Base-by-base conservation (phyloP, 192 early-diverging fungal genomes). In the Coemansia sp. region DNA sequence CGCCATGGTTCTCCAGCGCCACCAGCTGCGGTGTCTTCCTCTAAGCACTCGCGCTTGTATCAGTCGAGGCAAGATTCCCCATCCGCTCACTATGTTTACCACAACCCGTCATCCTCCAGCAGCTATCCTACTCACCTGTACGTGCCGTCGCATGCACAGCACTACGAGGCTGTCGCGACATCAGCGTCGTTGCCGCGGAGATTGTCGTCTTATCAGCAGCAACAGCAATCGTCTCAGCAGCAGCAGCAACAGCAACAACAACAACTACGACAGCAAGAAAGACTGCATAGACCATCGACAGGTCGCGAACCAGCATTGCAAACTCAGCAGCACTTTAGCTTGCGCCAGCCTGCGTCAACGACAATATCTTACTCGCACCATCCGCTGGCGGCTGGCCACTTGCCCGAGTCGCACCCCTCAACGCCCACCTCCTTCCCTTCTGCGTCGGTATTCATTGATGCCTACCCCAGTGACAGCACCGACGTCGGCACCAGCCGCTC, bases 351-450 rank as follows among this genome's bases (percentile, higher is more conserved):
- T 15, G 25, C 27, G 29, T 54, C 29, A 51, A 4, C 47, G 0
- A 6, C 27, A 8, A 15, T 32, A 54, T n/a, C 51, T n/a, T 54
- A 32, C 31, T 32, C 51, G 14, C 51, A 54, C 51, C 51, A 54
- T 54, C 51, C 51, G 27, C 43, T 45, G 42, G 60, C 42, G 27
- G 43, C 60, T 46, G 41, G 40, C 4, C 42, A 62, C 43, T n/a
- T 62, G 42, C 60, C 31, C 60, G 42, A 46, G 42, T 41, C 42
- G 9, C 42, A 31, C 27, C 15, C 65, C 19, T 67, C 54, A n/a
- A 19, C 56, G 2, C 51, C 51, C 15, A 15, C 27, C 27, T 31
- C 51, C 10, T 6, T 17, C 5, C 31, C 51, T 17, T 6, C 51
- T 10, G 24, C 46, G 12, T 54, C 51, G 17, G 29, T 27, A 25